Evolutionary conservation across 768 basidiomycete genomes (phyloP).

Genomic region (Phaffia australis): DNA sequence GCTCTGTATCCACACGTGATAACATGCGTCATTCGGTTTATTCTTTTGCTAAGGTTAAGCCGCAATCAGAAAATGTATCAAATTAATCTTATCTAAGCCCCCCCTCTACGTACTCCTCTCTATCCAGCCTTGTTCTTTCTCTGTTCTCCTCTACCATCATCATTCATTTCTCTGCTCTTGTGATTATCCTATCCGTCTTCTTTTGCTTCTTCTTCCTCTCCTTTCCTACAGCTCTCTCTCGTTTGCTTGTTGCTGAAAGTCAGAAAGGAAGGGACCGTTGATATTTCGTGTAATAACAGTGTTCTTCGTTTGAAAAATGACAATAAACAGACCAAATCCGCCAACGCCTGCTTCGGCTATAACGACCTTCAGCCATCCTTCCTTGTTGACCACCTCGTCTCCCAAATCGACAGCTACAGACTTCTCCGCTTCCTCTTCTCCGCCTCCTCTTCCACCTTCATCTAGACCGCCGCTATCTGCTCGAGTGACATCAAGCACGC

Average conservation of each 20-base stretch:
- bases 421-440: not conserved
- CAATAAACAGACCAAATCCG: not conserved
- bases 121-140: too few species aligned
- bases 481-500: too few species aligned
- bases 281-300: not conserved
- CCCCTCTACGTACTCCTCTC: too few species aligned
- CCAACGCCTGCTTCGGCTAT: slow-evolving; percentile 1
- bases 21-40: too few species aligned
- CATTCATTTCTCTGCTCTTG: too few species aligned
- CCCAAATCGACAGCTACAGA: not conserved
- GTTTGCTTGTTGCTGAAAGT: not conserved
- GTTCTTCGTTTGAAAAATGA: not conserved
- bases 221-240: not conserved
- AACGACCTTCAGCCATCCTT: not conserved
- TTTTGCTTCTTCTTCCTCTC: slow-evolving; percentile 1
- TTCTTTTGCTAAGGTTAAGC: too few species aligned
- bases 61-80: too few species aligned
- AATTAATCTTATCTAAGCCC: too few species aligned
- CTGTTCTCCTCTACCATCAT: too few species aligned
- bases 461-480: not conserved
- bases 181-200: not conserved
- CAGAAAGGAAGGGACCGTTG: not conserved
- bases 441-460: not conserved
- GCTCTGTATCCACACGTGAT: too few species aligned
- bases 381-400: not conserved